phyloP scores from a whole-genome alignment of 73 alveolate genomes.

The Durusdinium trenchii region DNA sequence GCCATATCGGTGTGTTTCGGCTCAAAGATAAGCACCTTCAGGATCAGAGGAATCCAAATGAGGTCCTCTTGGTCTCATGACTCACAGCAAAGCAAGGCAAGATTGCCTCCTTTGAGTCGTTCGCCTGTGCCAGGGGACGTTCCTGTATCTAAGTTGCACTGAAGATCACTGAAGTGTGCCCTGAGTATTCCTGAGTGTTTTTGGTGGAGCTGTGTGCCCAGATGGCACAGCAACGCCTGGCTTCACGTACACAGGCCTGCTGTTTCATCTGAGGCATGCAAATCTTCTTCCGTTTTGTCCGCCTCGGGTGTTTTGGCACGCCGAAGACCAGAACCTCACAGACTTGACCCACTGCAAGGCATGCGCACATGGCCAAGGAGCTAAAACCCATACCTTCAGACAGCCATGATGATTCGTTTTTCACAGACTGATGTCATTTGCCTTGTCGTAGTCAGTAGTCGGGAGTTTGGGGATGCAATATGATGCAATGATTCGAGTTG shows the following conservation, averaged over 20 bases:
- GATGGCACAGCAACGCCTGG: background rate
- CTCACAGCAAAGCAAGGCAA: background rate
- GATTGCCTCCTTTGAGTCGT: conserved; percentile 34
- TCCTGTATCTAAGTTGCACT: background rate
- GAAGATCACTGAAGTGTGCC: background rate
- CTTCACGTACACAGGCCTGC: background rate
- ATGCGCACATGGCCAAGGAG: too few relatives aligned
- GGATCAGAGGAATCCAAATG: background rate
- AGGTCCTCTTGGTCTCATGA: background rate
- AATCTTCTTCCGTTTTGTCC: conserved; percentile 30
- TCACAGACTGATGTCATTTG: too few relatives aligned
- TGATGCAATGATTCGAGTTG: too few relatives aligned
- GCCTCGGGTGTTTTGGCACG: conserved; percentile 44
- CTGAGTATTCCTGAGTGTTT: too few relatives aligned
- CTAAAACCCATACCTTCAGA: too few relatives aligned
- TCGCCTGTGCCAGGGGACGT: conserved; percentile 24
- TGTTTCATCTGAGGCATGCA: background rate
- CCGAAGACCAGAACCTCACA: background rate
- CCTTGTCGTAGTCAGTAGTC: too few relatives aligned
- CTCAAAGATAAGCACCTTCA: background rate
- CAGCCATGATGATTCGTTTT: too few relatives aligned
- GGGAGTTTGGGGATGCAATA: too few relatives aligned
- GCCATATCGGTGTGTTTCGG: background rate
- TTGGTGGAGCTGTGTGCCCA: too few relatives aligned
- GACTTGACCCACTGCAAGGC: conserved; percentile 19